Evolutionary conservation across 345 rosid genomes (phyloP), one percentile per base, ranked within the genome.

Genomic region (Passiflora organensis): DNA sequence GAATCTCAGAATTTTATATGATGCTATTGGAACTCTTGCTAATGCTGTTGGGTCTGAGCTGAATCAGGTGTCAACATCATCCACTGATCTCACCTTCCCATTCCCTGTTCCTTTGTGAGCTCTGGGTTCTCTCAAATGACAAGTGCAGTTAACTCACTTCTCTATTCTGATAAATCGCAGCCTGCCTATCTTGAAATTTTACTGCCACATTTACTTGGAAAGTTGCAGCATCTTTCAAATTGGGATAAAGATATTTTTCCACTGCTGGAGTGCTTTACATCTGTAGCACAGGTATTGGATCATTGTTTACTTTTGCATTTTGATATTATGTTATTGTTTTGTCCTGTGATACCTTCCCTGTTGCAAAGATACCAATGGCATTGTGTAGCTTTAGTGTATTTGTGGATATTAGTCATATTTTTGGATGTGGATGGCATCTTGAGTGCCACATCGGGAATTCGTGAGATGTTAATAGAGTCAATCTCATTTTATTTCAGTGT

Each of bases 11-110:
- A 89, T 89, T 48, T 90, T 89, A 28, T 94, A 87, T 73, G 99
- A 94, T 80, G 97, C 99, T 55, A 89, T 94, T 69, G 99, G 96
- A 73, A 94, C 97, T 51, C 83, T 94, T 50, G 97, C 97, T 46
- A 96, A 94, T 70, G 91, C 95, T 45, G 99, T 94, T 60, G 95
- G 95, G 72, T 75, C 59, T 20, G 87, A 87, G 57, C 72, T 94
- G 66, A 85, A 94, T 76, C 80, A 81, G 95, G 97, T 94, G 78
- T 43, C 16, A 39, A 12, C 24, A 51, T 49, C 62, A 20, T n/a
- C n/a, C n/a, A n/a, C 15, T 56, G 41, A 38, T 48, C 20, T 16
- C n/a, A n/a, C n/a, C n/a, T n/a, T n/a, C 22, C 4, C 24, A 37
- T n/a, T 39, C 3, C 14, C 19, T 22, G n/a, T n/a, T n/a, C n/a